Evolutionary conservation across 768 basidiomycete species (phyloP), one percentile per base, ranked within the genome.

Genomic region (Multifurca ochricompacta): DNA sequence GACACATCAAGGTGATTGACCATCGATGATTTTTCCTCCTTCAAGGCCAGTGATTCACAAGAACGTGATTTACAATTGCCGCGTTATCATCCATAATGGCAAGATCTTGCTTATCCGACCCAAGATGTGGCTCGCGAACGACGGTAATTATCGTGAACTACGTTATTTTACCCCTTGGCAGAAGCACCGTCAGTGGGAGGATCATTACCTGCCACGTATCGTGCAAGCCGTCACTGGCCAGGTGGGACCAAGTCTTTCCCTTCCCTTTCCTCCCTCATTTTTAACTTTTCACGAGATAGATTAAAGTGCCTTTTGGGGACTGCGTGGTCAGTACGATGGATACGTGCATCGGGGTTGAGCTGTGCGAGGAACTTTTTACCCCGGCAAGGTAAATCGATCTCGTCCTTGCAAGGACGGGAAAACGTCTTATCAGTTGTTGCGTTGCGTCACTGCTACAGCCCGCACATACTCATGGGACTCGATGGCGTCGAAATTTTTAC

Each of bases 41-140:
- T n/a, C n/a, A n/a, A 99, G 95, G 95, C 95, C 96, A 1, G 80
- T 99, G 51, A 79, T 86, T 2, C 96, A 99, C 78, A 97, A 97
- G 78, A 98, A 96, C 66, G 92, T 93, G 43, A 94, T 87, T 59
- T 98, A 97, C 73, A 99, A 99, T 66, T 96, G 92, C 68, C 85
- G 96, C 18, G 76, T 98, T 32, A 85, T 98, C 66, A 81, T 94
- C 39, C 79, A 91, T 65, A 77, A 93, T 70, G 77, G 81, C 51
- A 79, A 90, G 71, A 93, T 99, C 56, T 71, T 97, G 1, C 81
- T 97, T 59, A 98, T 99, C 59, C 83, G 96, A 21, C 96, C 96
- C 0, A 99, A 98, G 74, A 94, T 99, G 94, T 99, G 96, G 96
- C 76, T 99, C 41, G 96, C 96, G 1, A 98, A 98, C 65, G 92